Percentiles rank a stretch among this genome's conserved stretches.
Evolutionary conservation across 202 grass and related monocot species (phyloP).

Genomic region (Musa balbisiana): DNA sequence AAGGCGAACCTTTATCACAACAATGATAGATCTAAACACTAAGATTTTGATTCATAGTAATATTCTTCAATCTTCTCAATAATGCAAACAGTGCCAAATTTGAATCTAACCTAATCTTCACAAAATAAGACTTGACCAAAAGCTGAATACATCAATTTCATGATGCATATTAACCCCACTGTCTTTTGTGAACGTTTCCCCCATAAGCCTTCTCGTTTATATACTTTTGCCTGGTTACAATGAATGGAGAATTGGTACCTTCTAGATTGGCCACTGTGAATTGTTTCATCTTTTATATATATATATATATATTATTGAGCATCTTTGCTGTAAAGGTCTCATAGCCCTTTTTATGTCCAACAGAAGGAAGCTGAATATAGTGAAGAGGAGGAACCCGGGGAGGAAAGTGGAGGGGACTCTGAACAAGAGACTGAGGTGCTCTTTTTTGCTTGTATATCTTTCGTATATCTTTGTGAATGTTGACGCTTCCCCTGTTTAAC

Average conservation of each 20-base stretch:
- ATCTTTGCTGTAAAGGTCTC: not conserved
- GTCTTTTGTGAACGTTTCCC: not conserved
- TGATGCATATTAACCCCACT: not conserved
- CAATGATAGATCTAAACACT: no score
- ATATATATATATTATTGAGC: not conserved
- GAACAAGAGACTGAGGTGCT: constrained; percentile 50
- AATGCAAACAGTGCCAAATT: no score
- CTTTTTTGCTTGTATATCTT: constrained; percentile 7
- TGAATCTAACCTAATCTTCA: not conserved
- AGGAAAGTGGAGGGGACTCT: constrained; percentile 52
- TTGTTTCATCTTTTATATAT: not conserved
- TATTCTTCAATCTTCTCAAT: no score
- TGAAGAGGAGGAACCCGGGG: constrained; percentile 65
- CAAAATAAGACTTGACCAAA: not conserved
- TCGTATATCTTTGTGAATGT: constrained; percentile 7
- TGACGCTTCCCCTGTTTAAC: not conserved
- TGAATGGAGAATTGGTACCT: not conserved
- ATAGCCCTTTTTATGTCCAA: constrained; percentile 22
- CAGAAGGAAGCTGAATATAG: constrained; percentile 60
- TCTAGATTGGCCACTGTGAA: not conserved
- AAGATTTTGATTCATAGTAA: no score
- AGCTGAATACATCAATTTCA: not conserved
- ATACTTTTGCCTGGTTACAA: no score
- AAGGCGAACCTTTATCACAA: no score
- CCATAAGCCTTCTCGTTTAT: not conserved